Conservation (phyloP, 2,329 filamentous ascomycete species). For the Fusarium graminum region DNA sequence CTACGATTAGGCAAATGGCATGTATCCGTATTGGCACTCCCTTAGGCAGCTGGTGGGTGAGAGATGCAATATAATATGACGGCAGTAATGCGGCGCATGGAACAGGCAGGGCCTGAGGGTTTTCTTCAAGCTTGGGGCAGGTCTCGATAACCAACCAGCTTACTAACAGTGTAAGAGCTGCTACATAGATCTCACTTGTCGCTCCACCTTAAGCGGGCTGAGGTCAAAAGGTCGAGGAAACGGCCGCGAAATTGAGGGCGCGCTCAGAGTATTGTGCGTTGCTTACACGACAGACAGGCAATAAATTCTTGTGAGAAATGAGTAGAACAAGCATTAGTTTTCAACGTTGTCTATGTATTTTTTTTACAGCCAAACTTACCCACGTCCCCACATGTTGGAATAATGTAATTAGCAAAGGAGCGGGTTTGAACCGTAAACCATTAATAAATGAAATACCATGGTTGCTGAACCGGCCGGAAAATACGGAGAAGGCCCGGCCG, state of each 20-base stretch:
- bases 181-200: constrained; percentile 22
- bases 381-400: background rate
- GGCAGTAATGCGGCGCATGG: constrained; percentile 8
- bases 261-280: constrained; percentile 26
- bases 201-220: constrained; percentile 42
- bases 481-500: constrained; percentile 8
- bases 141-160: constrained; percentile 4
- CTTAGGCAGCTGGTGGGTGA: constrained; percentile 9
- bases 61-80: constrained; percentile 1
- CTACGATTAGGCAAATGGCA: background rate
- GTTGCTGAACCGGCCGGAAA: constrained; percentile 1
- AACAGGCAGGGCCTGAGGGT: constrained; percentile 1
- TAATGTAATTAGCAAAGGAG: too few relatives aligned
- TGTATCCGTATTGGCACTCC: background rate
- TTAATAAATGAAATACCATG: constrained; percentile 13
- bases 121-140: constrained; percentile 22
- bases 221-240: constrained; percentile 39
- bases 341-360: background rate
- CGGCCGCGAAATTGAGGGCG: constrained; percentile 50
- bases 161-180: constrained; percentile 5
- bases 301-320: background rate
- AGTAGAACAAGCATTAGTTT: background rate
- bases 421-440: background rate
- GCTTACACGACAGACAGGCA: background rate
- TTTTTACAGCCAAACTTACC: background rate